Percentiles rank a stretch among this genome's conserved stretches.
Conservation (phyloP, 306 rosid genomes). For the Dryas drummondii region DNA sequence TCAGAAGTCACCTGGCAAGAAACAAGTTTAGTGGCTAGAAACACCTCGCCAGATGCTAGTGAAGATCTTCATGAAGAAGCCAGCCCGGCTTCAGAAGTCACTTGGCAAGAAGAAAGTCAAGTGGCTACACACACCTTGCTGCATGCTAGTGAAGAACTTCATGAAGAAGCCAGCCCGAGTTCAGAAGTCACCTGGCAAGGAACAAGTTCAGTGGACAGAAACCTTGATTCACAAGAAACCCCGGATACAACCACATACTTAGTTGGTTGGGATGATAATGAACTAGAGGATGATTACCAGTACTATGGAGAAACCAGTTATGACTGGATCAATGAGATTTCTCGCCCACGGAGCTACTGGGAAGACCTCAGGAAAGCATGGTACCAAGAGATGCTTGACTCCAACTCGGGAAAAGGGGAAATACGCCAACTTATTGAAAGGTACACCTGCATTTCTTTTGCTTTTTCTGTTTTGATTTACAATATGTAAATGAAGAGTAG, state of each 20-base stretch:
- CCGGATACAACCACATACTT: constrained; percentile 16
- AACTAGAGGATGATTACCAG: constrained; percentile 31
- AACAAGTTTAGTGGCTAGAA: not conserved
- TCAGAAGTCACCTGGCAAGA: constrained; percentile 1
- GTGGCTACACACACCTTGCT: not conserved
- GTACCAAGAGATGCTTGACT: constrained; percentile 75
- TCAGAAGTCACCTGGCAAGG: not conserved
- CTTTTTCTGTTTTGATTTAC: not conserved
- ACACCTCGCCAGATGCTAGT: not conserved
- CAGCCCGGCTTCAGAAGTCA: not conserved
- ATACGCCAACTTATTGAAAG: constrained; percentile 74
- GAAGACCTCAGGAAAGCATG: constrained; percentile 76
- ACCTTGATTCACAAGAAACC: constrained; percentile 23
- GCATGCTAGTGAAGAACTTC: constrained; percentile 3
- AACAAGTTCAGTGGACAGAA: not conserved
- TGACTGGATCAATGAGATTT: constrained; percentile 75
- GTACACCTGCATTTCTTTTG: constrained; percentile 30
- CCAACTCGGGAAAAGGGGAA: constrained; percentile 61
- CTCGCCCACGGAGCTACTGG: constrained; percentile 90
- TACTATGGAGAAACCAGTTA: constrained; percentile 35
- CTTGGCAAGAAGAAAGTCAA: not conserved
- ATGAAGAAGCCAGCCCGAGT: not conserved
- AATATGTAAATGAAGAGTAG: too few species aligned
- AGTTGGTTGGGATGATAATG: constrained; percentile 38
- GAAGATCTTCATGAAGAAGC: not conserved